Percentiles rank a stretch among this genome's conserved stretches.
Conservation (phyloP, 768 basidiomycete species). For the Tephrocybe sp. region DNA sequence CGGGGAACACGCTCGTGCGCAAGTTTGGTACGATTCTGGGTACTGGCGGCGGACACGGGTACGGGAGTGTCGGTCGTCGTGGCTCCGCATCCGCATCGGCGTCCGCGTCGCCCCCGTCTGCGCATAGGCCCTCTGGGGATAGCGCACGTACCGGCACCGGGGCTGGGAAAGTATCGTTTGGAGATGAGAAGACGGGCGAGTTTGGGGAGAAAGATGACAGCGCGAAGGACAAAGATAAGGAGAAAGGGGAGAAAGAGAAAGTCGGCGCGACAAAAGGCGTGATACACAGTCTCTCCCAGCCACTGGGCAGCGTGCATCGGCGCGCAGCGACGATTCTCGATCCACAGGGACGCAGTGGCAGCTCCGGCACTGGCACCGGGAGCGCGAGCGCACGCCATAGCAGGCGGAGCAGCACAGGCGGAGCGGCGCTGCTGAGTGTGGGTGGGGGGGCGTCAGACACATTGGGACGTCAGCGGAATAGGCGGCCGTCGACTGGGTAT, state of each 20-base stretch:
- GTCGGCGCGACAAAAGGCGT: slow-evolving; percentile 1
- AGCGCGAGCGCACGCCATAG: slow-evolving; percentile 46
- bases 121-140: slow-evolving; percentile 37
- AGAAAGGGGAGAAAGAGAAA: slow-evolving; percentile 15
- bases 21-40: slow-evolving; percentile 73
- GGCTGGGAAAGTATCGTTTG: slow-evolving; percentile 8
- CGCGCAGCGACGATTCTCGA: slow-evolving; percentile 3
- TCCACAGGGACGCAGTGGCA: not conserved
- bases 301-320: not conserved
- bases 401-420: slow-evolving; percentile 75
- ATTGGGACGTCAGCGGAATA: slow-evolving; percentile 56
- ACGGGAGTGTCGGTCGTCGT: slow-evolving; percentile 36
- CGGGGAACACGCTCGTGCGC: slow-evolving; percentile 63
- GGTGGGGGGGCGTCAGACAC: slow-evolving; percentile 33
- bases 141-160: slow-evolving; percentile 24
- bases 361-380: too few species aligned
- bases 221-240: slow-evolving; percentile 22
- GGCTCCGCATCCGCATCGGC: slow-evolving; percentile 22
- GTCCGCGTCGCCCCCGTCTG: slow-evolving; percentile 22
- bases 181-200: not conserved
- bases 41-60: slow-evolving; percentile 36
- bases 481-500: slow-evolving; percentile 65
- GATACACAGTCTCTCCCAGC: not conserved
- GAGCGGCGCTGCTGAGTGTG: slow-evolving; percentile 51
- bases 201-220: slow-evolving; percentile 1